These are phyloP conservation scores for Lactarius indigo DNA, from an alignment of 768 basidiomycete species.

Conservation along the genomic window DNA sequence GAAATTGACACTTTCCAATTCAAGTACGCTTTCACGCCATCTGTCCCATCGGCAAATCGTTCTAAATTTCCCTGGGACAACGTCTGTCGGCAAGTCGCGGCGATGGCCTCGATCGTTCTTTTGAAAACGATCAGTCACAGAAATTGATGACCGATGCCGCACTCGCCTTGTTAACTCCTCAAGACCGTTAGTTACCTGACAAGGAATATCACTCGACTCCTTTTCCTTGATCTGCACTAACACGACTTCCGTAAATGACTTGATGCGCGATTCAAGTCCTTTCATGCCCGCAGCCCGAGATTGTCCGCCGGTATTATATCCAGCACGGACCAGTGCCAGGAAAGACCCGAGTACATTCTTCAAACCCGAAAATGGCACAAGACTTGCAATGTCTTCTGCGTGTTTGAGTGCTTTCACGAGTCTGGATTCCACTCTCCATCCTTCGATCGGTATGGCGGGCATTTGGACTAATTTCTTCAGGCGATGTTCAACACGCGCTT, in stretches of 20 bases:
- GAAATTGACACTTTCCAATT: fast-evolving
- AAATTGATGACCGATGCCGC: not conserved
- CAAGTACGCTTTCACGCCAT: fast-evolving
- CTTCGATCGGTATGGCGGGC: not conserved
- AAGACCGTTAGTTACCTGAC: not conserved
- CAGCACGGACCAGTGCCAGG: fast-evolving
- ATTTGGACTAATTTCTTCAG: not conserved
- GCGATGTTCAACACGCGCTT: not conserved
- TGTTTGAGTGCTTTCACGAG: not conserved
- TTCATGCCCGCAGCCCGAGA: too few relatives aligned
- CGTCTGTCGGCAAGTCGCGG: not conserved
- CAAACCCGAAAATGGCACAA: not conserved
- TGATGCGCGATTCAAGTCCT: not conserved
- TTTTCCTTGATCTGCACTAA: not conserved
- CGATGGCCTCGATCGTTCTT: not conserved
- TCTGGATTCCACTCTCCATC: not conserved
- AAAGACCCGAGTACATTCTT: not conserved
- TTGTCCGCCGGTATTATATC: not conserved
- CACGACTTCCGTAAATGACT: not conserved
- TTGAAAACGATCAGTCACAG: not conserved
- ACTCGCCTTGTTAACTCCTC: not conserved
- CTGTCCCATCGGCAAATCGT: not conserved
- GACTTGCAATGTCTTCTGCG: not conserved
- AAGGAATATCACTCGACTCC: not conserved
- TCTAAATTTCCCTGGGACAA: not conserved